Conservation (phyloP, 306 rosid genomes). For the Ammopiptanthus mongolicus region DNA sequence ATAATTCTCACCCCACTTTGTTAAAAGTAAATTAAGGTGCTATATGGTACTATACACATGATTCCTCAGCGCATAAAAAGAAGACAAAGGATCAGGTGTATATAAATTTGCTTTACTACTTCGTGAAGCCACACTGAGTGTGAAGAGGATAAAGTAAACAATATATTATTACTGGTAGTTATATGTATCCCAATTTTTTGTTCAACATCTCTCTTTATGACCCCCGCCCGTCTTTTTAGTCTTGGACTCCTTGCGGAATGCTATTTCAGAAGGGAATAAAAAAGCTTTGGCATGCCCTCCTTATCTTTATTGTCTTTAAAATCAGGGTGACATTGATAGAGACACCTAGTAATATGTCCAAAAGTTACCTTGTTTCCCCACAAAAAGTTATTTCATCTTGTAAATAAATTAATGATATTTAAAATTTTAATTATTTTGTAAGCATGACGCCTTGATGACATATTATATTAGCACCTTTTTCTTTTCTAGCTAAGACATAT, state of each 20-base stretch:
- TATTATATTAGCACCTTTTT: background rate
- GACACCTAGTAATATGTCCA: constrained; percentile 42
- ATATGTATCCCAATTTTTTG: constrained; percentile 20
- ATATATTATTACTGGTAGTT: constrained; percentile 20
- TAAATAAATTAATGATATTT: background rate
- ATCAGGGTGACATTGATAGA: constrained; percentile 49
- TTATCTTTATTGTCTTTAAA: constrained; percentile 44
- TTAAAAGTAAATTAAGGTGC: constrained; percentile 22
- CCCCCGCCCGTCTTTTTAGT: constrained; percentile 33
- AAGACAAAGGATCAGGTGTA: constrained; percentile 14
- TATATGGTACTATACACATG: background rate
- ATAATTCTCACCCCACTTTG: constrained; percentile 18
- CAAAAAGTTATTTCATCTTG: constrained; percentile 29
- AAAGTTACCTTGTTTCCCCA: constrained; percentile 34
- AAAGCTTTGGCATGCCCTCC: constrained; percentile 17
- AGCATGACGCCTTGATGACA: constrained; percentile 50
- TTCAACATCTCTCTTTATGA: constrained; percentile 41
- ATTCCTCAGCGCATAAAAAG: constrained; percentile 35
- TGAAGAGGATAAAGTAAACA: constrained; percentile 33
- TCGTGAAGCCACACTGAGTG: constrained; percentile 20
- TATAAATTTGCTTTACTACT: constrained; percentile 36
- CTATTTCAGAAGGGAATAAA: constrained; percentile 3
- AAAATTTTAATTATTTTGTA: constrained; percentile 2
- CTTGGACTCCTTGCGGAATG: constrained; percentile 25
- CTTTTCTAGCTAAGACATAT: background rate